Conservation (phyloP, 2,329 filamentous ascomycete genomes). For the Penicillium sclerotigenum region DNA sequence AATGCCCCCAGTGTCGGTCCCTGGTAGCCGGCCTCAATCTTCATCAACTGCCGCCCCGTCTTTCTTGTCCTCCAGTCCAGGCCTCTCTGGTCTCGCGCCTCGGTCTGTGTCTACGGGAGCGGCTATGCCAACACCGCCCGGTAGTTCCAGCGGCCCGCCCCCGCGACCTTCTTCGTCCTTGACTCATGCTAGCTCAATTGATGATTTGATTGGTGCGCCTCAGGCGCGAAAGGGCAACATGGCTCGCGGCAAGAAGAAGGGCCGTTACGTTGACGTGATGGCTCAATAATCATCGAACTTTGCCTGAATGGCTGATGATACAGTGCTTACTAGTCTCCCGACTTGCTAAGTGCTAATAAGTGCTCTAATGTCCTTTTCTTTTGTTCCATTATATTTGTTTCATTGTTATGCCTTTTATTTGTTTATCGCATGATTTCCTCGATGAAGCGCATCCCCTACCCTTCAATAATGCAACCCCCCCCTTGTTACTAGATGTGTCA, state of each 20-base stretch:
- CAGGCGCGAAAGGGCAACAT: slow-evolving; percentile 63
- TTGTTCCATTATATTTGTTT: slow-evolving; percentile 22
- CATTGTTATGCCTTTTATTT: slow-evolving; percentile 9
- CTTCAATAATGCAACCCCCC: slow-evolving; percentile 4
- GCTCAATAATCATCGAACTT: slow-evolving; percentile 51
- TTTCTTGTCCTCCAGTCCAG: slow-evolving; percentile 32
- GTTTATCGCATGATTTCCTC: slow-evolving; percentile 6
- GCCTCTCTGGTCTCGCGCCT: slow-evolving; percentile 28
- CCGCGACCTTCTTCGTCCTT: slow-evolving; percentile 74
- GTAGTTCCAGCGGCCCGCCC: slow-evolving; percentile 33
- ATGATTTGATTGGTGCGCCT: slow-evolving; percentile 79
- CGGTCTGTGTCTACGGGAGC: slow-evolving; percentile 40
- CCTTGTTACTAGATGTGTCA: slow-evolving; percentile 19
- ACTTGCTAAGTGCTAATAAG: slow-evolving; percentile 8
- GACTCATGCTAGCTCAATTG: slow-evolving; percentile 90
- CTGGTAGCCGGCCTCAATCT: slow-evolving; percentile 34
- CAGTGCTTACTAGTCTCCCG: background rate
- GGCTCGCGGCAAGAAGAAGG: slow-evolving; percentile 73
- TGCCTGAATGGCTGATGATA: background rate
- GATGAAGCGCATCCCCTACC: slow-evolving; percentile 3
- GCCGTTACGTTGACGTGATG: slow-evolving; percentile 96
- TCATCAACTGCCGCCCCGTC: slow-evolving; percentile 29
- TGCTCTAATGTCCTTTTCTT: slow-evolving; percentile 23
- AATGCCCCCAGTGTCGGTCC: slow-evolving; percentile 13
- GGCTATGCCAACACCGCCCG: slow-evolving; percentile 35